Evolutionary conservation across 2,329 filamentous ascomycete genomes (phyloP).

Genomic region (Chaetomium globosum): DNA sequence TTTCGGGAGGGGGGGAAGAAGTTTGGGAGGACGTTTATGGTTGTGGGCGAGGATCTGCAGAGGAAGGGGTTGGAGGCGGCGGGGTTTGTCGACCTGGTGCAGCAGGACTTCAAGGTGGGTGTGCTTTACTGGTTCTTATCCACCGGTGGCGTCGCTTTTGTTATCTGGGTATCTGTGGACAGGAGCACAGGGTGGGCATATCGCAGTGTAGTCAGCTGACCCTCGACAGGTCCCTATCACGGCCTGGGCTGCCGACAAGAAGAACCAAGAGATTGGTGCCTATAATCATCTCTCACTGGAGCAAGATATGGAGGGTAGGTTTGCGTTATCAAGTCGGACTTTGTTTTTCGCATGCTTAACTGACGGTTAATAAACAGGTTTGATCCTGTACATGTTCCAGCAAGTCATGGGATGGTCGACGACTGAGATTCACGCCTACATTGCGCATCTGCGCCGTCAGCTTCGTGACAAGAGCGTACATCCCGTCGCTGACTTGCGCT

Average conservation of each 20-base stretch:
- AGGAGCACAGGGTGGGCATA: background rate
- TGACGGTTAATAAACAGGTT: background rate
- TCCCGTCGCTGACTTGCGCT: background rate
- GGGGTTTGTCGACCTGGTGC: constrained; percentile 37
- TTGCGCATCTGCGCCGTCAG: constrained; percentile 9
- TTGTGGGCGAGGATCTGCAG: constrained; percentile 43
- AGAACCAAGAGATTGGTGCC: constrained; percentile 22
- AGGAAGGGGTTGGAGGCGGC: constrained; percentile 41
- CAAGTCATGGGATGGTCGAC: constrained; percentile 11
- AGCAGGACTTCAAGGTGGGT: constrained; percentile 31
- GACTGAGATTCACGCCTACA: background rate
- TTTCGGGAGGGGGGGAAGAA: constrained; percentile 28
- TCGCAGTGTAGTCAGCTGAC: background rate
- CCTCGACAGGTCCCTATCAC: constrained; percentile 14
- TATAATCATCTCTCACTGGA: background rate
- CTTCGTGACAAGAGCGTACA: constrained; percentile 8
- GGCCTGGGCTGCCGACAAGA: constrained; percentile 24
- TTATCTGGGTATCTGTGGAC: too few relatives aligned
- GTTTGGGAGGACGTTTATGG: constrained; percentile 27
- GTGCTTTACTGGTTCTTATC: too few relatives aligned
- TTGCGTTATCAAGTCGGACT: background rate
- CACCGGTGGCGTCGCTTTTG: too few relatives aligned
- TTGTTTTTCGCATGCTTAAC: background rate
- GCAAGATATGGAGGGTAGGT: constrained; percentile 14
- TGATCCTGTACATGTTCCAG: constrained; percentile 12